Percentiles rank a stretch among this genome's conserved stretches.
phyloP scores from a whole-genome alignment of 2,329 filamentous ascomycete species.

The Fusarium vanettenii region DNA sequence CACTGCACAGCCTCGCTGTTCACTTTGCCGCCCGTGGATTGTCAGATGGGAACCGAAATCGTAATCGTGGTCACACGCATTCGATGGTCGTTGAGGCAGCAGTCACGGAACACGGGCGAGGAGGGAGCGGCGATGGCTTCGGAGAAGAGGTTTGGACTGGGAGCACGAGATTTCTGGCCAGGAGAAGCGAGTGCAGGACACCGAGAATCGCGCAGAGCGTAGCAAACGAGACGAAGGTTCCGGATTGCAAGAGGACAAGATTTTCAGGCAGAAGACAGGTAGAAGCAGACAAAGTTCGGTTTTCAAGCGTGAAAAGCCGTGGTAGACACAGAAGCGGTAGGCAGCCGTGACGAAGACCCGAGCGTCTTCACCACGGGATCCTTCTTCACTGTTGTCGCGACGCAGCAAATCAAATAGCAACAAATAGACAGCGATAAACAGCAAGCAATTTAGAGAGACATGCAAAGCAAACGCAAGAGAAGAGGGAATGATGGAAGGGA shows the following conservation, averaged over 20 bases:
- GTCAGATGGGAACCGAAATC: constrained; percentile 26
- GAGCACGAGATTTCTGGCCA: constrained; percentile 22
- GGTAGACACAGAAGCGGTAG: constrained; percentile 20
- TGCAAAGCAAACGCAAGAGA: not conserved
- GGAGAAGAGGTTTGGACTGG: constrained; percentile 15
- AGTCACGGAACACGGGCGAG: constrained; percentile 38
- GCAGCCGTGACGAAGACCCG: constrained; percentile 17
- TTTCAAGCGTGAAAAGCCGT: constrained; percentile 16
- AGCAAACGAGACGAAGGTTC: constrained; percentile 1
- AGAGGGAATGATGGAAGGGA: not conserved
- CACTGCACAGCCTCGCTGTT: constrained; percentile 29
- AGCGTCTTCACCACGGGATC: constrained; percentile 21
- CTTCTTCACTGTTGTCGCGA: constrained; percentile 10
- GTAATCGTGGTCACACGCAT: constrained; percentile 39
- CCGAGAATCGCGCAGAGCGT: constrained; percentile 9
- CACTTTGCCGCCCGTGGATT: constrained; percentile 22
- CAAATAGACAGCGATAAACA: not conserved
- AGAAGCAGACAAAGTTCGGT: constrained; percentile 9
- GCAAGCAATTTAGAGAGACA: not conserved
- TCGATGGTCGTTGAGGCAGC: constrained; percentile 35
- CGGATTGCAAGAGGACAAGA: constrained; percentile 5
- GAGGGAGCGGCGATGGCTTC: constrained; percentile 21
- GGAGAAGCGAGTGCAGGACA: constrained; percentile 19
- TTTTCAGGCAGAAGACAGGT: constrained; percentile 4
- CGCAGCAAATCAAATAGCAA: constrained; percentile 9